Conservation (phyloP, 352 stramenopile genomes). For the Nothophytophthora sp. region DNA sequence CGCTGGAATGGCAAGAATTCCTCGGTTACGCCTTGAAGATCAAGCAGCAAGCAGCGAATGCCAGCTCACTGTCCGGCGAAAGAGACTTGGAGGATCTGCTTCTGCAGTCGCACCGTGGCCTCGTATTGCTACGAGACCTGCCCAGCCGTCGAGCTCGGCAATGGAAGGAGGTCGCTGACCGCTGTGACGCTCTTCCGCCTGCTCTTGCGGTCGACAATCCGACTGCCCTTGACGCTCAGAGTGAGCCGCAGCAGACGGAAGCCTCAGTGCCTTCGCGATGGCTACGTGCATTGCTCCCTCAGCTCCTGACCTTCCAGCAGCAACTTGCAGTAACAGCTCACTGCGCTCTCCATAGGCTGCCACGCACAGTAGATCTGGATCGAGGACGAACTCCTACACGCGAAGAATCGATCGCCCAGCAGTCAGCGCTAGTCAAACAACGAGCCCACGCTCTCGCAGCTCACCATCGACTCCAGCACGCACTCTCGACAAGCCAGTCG, state of each 20-base stretch:
- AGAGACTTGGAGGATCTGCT: conserved; percentile 46
- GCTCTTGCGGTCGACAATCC: neutral
- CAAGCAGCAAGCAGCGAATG: conserved; percentile 29
- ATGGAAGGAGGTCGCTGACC: conserved; percentile 34
- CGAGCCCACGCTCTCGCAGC: conserved; percentile 18
- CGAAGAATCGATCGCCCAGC: neutral
- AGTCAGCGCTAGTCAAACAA: conserved; percentile 15
- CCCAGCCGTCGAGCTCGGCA: conserved; percentile 26
- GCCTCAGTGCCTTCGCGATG: conserved; percentile 4
- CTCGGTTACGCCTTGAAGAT: conserved; percentile 50
- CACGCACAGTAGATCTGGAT: neutral
- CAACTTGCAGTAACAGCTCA: conserved; percentile 13
- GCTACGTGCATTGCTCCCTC: conserved; percentile 11
- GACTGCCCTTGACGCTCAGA: neutral
- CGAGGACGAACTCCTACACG: neutral
- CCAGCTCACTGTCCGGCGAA: conserved; percentile 1
- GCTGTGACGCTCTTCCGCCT: conserved; percentile 26
- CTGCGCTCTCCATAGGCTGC: conserved; percentile 9
- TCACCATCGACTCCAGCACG: conserved; percentile 29
- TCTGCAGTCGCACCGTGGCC: conserved; percentile 48
- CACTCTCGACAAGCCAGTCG: neutral
- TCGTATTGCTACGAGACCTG: conserved; percentile 56
- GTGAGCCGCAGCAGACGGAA: too few species aligned
- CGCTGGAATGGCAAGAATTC: conserved; percentile 61
- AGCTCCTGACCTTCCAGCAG: conserved; percentile 12